Evolutionary conservation across 257 asterid species (phyloP), one percentile per base, ranked within the genome.

Genomic region (Coffea canephora): DNA sequence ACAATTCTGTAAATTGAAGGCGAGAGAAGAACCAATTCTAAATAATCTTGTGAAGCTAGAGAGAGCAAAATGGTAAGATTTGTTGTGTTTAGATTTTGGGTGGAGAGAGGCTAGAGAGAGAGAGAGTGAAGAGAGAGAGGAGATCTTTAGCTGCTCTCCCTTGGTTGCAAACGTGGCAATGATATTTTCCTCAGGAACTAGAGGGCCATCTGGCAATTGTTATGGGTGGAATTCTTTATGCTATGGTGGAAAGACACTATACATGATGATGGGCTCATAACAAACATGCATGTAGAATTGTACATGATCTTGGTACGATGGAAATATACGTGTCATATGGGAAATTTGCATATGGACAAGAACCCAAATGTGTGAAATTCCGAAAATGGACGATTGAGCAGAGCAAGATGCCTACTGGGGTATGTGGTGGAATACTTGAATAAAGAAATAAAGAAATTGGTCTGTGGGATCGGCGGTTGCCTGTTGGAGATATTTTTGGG

Each of bases 71-170:
- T 49, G 78, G 79, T 18, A 48, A 71, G 79, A 84, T 82, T 88
- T 65, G 69, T 55, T 50, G 25, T 76, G 82, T 82, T 76, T 41
- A 78, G 82, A 82, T 77, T 84, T 88, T 87, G 91, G 87, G 87
- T 84, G 90, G 88, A 81, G 92, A 89, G 91, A 89, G 91, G 75
- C n/a, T 77, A 80, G 87, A 85, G 86, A 86, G 87, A 85, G 86
- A 86, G 87, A 87, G 34, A 15, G 73, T 27, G 52, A 8, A 61
- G 79, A 78, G 78, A 77, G 73, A 67, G 78, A 59, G 77, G 88
- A 90, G 94, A 93, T 91, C 97, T 94, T 92, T 93, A 93, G 85
- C 97, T 88, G 89, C 86, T 78, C 81, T 87, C 93, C 15, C 88
- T 92, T 82, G 23, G 79, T 5, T 79, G 92, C 96, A 55, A 78